Percentiles rank a stretch among this genome's conserved stretches.
phyloP scores from a whole-genome alignment of 805 yeast genomes.

The Candida jianshihensis region DNA sequence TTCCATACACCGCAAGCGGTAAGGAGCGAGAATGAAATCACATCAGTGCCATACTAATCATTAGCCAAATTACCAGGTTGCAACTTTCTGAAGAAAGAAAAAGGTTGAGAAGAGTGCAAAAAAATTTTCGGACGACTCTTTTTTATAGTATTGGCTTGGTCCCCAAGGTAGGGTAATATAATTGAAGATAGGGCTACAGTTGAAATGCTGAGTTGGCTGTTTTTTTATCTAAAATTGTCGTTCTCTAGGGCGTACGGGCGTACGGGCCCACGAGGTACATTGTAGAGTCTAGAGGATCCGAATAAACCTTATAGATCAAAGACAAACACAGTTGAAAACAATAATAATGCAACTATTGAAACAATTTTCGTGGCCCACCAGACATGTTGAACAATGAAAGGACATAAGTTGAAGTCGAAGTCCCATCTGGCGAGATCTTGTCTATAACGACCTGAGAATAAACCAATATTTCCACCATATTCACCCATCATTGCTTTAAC shows the following conservation, averaged over 20 bases:
- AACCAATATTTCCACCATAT: constrained; percentile 81
- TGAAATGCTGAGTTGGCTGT: no score
- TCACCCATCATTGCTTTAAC: constrained; percentile 97
- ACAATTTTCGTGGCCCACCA: constrained; percentile 88
- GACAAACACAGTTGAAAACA: constrained; percentile 26
- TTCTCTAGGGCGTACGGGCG: no score
- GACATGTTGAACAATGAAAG: constrained; percentile 79
- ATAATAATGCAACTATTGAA: constrained; percentile 32
- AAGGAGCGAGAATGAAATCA: constrained; percentile 5
- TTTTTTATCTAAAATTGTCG: no score
- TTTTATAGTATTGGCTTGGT: no score
- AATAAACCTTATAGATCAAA: constrained; percentile 11
- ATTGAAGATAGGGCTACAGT: no score
- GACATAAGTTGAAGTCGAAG: constrained; percentile 67
- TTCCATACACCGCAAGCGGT: constrained; percentile 5
- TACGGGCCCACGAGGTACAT: no score
- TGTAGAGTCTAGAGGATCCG: no score
- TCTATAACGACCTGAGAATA: constrained; percentile 68
- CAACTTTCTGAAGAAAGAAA: constrained; percentile 24
- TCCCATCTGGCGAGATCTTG: constrained; percentile 41
- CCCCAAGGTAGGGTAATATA: no score
- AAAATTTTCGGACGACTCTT: no score
- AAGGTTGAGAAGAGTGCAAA: not conserved
- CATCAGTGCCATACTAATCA: constrained; percentile 12
- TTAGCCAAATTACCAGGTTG: constrained; percentile 24